phyloP scores from a whole-genome alignment of 148 eudicot species.

The Arbutus unedo region DNA sequence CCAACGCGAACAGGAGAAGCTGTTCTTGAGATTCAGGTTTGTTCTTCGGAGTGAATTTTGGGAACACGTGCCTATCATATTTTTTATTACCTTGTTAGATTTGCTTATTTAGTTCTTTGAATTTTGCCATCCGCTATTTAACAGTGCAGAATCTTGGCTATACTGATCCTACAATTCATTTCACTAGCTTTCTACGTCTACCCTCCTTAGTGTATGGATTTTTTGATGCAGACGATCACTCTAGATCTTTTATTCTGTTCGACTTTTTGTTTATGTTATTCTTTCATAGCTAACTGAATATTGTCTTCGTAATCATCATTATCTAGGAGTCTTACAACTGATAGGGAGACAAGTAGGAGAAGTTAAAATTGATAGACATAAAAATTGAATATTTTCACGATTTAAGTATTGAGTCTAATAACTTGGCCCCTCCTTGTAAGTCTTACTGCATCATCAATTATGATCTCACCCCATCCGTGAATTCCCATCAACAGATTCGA shows the following conservation, averaged over 20 bases:
- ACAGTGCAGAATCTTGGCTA: constrained; percentile 5
- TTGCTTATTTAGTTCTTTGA: background rate
- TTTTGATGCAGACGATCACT: background rate
- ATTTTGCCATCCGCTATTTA: background rate
- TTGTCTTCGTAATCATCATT: background rate
- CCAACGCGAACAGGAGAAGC: constrained; percentile 98
- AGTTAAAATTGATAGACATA: background rate
- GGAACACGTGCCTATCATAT: background rate
- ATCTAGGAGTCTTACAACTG: background rate
- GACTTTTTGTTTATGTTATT: background rate
- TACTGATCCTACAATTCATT: background rate
- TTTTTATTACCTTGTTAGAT: background rate
- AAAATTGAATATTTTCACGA: background rate
- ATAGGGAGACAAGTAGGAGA: background rate
- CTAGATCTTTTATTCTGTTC: background rate
- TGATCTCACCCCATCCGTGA: too few relatives aligned
- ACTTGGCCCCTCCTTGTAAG: background rate
- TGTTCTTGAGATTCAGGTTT: constrained; percentile 90
- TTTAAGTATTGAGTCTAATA: background rate
- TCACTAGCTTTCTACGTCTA: background rate
- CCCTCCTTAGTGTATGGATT: background rate
- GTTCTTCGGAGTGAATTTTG: constrained; percentile 24
- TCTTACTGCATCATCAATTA: background rate
- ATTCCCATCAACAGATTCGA: too few relatives aligned
- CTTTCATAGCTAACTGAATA: background rate